phyloP scores from a whole-genome alignment of 2,329 filamentous ascomycete species.

The Clonostachys chloroleuca region DNA sequence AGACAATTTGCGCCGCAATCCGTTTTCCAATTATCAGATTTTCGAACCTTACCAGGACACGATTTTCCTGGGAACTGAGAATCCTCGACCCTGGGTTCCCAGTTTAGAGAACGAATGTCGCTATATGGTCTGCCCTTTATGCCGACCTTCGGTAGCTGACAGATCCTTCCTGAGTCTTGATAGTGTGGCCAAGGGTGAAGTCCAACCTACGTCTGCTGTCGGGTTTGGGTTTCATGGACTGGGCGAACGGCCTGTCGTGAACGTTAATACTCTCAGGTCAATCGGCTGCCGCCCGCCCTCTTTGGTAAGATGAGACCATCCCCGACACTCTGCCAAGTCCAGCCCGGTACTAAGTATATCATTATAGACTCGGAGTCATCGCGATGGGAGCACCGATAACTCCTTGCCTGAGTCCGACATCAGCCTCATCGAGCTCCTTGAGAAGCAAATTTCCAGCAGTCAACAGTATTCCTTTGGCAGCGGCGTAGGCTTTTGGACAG shows the following conservation, averaged over 20 bases:
- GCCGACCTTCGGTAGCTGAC: slow-evolving; percentile 35
- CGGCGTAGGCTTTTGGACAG: too few relatives aligned
- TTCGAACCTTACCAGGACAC: slow-evolving; percentile 4
- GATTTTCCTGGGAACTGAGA: slow-evolving; percentile 7
- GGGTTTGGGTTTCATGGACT: slow-evolving; percentile 48
- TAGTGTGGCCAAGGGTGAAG: slow-evolving; percentile 41
- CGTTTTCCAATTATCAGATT: background rate
- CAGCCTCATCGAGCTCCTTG: too few relatives aligned
- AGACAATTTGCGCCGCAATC: slow-evolving; percentile 14
- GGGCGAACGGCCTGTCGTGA: slow-evolving; percentile 34
- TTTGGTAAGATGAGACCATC: slow-evolving; percentile 18
- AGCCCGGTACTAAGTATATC: too few relatives aligned
- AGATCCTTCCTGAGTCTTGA: slow-evolving; percentile 45
- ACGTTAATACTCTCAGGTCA: slow-evolving; percentile 28
- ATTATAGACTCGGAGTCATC: too few relatives aligned
- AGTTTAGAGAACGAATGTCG: slow-evolving; percentile 36
- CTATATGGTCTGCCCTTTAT: slow-evolving; percentile 43
- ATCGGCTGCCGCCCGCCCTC: slow-evolving; percentile 32
- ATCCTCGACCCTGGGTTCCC: slow-evolving; percentile 23
- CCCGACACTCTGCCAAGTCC: too few relatives aligned
- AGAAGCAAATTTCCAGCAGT: too few relatives aligned
- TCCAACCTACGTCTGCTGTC: slow-evolving; percentile 41
- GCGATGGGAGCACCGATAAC: too few relatives aligned
- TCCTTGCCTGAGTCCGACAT: too few relatives aligned
- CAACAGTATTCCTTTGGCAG: too few relatives aligned